Evolutionary conservation across 306 rosid species (phyloP).

Genomic region (Sicyos baderoa): DNA sequence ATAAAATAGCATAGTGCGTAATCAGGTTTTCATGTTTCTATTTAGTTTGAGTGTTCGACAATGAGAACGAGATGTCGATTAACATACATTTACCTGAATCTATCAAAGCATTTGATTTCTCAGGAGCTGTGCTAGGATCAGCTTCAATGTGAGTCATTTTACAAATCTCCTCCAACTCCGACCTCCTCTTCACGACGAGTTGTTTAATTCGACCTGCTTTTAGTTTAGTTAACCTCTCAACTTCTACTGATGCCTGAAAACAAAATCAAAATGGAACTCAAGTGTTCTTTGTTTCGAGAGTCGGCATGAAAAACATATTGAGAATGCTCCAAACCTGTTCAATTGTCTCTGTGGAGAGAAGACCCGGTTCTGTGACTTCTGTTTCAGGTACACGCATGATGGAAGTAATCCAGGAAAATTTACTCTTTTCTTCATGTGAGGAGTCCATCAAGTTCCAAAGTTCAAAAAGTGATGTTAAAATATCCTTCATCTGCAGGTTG

Average conservation of each 20-base stretch:
- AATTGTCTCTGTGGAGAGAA: constrained; percentile 61
- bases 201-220: constrained; percentile 97
- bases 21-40: too few species aligned
- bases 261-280: constrained; percentile 10
- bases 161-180: constrained; percentile 82
- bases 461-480: constrained; percentile 54
- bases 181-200: constrained; percentile 81
- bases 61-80: too few species aligned
- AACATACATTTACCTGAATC: constrained; percentile 50
- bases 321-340: constrained; percentile 52
- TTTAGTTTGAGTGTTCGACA: too few species aligned
- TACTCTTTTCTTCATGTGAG: constrained; percentile 60
- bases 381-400: constrained; percentile 47
- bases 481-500: constrained; percentile 67
- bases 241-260: constrained; percentile 77
- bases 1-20: constrained; percentile 7
- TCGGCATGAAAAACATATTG: constrained; percentile 1
- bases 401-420: constrained; percentile 47
- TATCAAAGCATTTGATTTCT: constrained; percentile 83
- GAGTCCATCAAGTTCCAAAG: constrained; percentile 99
- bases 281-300: constrained; percentile 6
- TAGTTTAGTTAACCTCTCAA: constrained; percentile 65
- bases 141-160: constrained; percentile 72
- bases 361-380: constrained; percentile 57
- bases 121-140: constrained; percentile 74